Conservation (phyloP, 2,329 filamentous ascomycete species). For the Spiromastix sp. region DNA sequence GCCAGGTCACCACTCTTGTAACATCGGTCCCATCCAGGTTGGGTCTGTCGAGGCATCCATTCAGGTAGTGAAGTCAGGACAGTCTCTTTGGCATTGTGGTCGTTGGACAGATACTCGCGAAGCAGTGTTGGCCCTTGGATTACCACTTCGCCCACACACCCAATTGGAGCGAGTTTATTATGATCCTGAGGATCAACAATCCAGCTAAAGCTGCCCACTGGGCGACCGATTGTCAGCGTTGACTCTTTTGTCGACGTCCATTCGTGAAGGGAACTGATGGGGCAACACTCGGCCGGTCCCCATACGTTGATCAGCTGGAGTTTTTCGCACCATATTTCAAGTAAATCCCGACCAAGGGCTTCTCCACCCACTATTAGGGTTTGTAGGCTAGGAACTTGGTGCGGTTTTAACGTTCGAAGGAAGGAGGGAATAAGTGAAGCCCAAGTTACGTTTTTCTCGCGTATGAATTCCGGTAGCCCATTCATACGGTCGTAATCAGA, state of each 20-base stretch:
- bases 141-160: constrained; percentile 24
- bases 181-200: constrained; percentile 28
- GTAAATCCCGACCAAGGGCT: constrained; percentile 62
- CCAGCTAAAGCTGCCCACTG: constrained; percentile 18
- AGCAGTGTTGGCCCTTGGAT: constrained; percentile 29
- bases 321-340: constrained; percentile 52
- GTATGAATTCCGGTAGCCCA: no score
- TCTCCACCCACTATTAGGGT: constrained; percentile 37
- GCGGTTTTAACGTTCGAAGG: constrained; percentile 30
- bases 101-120: constrained; percentile 30
- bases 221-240: not conserved
- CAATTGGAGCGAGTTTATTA: constrained; percentile 26
- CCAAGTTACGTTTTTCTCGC: constrained; percentile 40
- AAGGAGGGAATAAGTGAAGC: constrained; percentile 37
- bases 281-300: constrained; percentile 22
- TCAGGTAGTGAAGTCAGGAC: constrained; percentile 21
- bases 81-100: constrained; percentile 21
- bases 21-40: constrained; percentile 34
- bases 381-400: constrained; percentile 31
- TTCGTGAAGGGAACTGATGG: not conserved
- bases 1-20: constrained; percentile 83
- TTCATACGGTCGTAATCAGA: constrained; percentile 30
- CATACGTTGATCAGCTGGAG: constrained; percentile 31
- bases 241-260: no score
- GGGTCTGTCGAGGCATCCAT: constrained; percentile 14